These are phyloP conservation scores for Blastobotrys americana DNA, from an alignment of 805 yeast species.

Conservation along the genomic window DNA sequence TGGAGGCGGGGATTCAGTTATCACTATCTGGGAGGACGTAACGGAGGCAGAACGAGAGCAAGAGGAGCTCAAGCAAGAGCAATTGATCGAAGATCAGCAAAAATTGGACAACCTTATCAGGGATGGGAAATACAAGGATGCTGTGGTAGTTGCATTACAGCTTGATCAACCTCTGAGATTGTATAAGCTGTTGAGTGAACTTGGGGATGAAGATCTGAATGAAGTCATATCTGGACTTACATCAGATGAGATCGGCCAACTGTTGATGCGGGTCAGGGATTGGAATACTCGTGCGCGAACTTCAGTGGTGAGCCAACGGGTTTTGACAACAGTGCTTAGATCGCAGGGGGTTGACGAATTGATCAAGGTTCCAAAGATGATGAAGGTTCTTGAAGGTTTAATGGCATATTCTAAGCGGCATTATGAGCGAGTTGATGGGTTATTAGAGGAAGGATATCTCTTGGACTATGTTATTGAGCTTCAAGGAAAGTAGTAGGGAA, in stretches of 20 bases:
- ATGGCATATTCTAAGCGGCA: constrained; percentile 89
- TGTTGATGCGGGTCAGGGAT: constrained; percentile 75
- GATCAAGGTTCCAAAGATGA: constrained; percentile 58
- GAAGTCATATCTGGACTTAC: constrained; percentile 52
- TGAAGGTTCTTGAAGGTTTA: constrained; percentile 62
- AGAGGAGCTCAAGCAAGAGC: constrained; percentile 60
- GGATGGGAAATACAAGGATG: constrained; percentile 76
- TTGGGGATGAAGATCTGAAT: constrained; percentile 40
- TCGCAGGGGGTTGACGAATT: constrained; percentile 49
- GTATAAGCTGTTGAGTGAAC: constrained; percentile 63
- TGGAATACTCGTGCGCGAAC: constrained; percentile 91
- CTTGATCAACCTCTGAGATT: constrained; percentile 87
- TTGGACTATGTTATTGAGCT: constrained; percentile 79
- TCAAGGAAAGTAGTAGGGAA: too few species aligned
- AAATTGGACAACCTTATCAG: constrained; percentile 66
- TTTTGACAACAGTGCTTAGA: constrained; percentile 57
- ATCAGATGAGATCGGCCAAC: constrained; percentile 48
- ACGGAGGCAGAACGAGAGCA: constrained; percentile 61
- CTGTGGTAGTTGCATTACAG: constrained; percentile 76
- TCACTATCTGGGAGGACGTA: constrained; percentile 83
- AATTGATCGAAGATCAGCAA: constrained; percentile 52
- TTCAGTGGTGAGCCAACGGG: constrained; percentile 71
- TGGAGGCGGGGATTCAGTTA: constrained; percentile 94
- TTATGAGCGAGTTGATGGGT: constrained; percentile 61
- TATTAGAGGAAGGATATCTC: constrained; percentile 78